Evolutionary conservation across 106 monocot genomes (phyloP).

Genomic region (Allium cepa): DNA sequence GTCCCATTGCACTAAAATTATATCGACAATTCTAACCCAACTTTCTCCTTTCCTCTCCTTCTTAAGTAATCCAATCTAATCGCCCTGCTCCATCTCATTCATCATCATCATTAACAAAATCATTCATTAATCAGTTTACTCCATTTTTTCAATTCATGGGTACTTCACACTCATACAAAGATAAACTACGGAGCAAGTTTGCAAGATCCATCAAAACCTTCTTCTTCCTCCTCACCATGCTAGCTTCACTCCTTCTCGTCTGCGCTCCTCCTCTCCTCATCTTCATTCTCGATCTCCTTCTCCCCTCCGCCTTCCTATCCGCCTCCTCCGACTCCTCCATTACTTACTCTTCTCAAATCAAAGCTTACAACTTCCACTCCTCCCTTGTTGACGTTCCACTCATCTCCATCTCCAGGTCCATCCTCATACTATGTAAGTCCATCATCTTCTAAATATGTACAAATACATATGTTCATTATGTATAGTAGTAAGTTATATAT

Average conservation of each 20-base stretch:
- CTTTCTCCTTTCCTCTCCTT: too few relatives aligned
- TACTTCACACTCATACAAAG: background rate
- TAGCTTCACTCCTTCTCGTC: constrained; percentile 15
- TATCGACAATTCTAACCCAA: background rate
- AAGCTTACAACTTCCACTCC: constrained; percentile 1
- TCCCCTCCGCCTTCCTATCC: constrained; percentile 9
- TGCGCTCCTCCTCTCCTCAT: constrained; percentile 19
- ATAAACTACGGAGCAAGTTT: constrained; percentile 3
- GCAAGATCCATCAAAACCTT: constrained; percentile 12
- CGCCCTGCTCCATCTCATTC: background rate
- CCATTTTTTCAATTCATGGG: background rate
- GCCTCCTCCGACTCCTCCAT: constrained; percentile 1
- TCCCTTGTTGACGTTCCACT: constrained; percentile 14
- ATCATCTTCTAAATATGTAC: too few relatives aligned
- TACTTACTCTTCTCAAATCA: constrained; percentile 1
- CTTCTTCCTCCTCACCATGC: constrained; percentile 12
- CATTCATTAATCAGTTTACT: background rate
- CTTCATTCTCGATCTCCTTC: constrained; percentile 8
- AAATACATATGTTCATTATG: background rate
- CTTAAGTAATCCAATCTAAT: background rate
- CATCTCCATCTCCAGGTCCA: constrained; percentile 9
- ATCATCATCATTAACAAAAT: background rate
- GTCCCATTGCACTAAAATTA: background rate
- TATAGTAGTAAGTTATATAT: background rate
- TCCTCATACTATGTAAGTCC: constrained; percentile 18